phyloP scores from a whole-genome alignment of 495 filamentous ascomycete genomes.

The Xylaria cubensis region DNA sequence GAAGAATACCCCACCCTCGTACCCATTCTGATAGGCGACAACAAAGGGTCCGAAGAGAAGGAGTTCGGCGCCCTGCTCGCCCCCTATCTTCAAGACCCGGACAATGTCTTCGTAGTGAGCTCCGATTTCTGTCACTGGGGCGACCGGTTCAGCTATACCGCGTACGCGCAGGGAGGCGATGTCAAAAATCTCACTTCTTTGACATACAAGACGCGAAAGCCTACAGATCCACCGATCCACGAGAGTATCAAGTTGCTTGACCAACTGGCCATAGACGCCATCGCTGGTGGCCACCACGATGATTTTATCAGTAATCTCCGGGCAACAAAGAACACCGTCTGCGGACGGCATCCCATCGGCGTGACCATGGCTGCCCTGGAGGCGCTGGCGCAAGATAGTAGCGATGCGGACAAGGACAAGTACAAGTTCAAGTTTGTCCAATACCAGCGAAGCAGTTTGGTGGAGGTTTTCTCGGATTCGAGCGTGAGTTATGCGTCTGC shows the following conservation, averaged over 20 bases:
- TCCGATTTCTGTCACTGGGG: constrained; percentile 99
- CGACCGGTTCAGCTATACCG: constrained; percentile 81
- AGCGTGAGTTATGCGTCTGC: constrained; percentile 95
- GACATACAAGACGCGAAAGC: constrained; percentile 33
- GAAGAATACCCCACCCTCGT: constrained; percentile 73
- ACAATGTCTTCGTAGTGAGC: constrained; percentile 83
- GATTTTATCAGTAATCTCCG: constrained; percentile 71
- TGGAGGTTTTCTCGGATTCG: constrained; percentile 72
- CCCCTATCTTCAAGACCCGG: constrained; percentile 77
- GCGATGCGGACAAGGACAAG: constrained; percentile 55
- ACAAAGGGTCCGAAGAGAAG: constrained; percentile 68
- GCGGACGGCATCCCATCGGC: constrained; percentile 93
- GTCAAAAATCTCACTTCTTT: constrained; percentile 33
- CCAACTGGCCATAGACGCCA: constrained; percentile 78
- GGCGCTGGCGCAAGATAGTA: constrained; percentile 49
- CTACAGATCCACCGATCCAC: constrained; percentile 69
- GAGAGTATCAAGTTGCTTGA: constrained; percentile 87
- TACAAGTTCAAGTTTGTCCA: constrained; percentile 82
- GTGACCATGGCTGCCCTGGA: constrained; percentile 91
- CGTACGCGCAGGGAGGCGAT: constrained; percentile 67
- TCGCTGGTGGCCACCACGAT: constrained; percentile 73
- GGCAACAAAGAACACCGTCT: constrained; percentile 88
- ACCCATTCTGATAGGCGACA: constrained; percentile 88
- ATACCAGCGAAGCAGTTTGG: constrained; percentile 89
- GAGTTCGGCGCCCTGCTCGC: constrained; percentile 74